Base-by-base conservation (phyloP, 257 asterid genomes). In the Asclepias syriaca region DNA sequence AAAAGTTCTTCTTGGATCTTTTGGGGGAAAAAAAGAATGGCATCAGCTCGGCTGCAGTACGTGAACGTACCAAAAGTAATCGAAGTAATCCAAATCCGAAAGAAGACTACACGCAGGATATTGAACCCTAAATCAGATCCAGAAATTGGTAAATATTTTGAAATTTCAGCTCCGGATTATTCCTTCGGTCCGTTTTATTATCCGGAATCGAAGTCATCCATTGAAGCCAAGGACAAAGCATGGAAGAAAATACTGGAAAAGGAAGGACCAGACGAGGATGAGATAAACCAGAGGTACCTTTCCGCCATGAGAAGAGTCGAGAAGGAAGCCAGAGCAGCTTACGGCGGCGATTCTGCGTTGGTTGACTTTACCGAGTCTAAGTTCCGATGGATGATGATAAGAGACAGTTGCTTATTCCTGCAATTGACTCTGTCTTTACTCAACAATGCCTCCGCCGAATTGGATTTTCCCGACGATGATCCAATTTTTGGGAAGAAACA, bases 341-440 rank as follows among this genome's bases (percentile, higher is more conserved):
- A 53, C 19, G 57, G 22, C 8, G 57, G 18, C 18, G 18, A 53
- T 53, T 24, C 6, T 15, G 8, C n/a, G 2, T 9, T 16, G n/a
- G n/a, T 15, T 15, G 6, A 5, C 9, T 53, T 53, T 7, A 16
- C 57, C 0, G 57, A 18, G 57, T 15, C 57, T 15, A 22, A 53
- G n/a, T 53, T 53, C 24, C 21, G 22, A 0, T 16, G n/a, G 57
- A 53, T 18, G 82, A 78, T 78, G 82, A 8, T 74, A 1, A 65
- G 65, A 53, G 82, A 78, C 24, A 75, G 79, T 18, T 71, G 74
- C 11, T 71, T 75, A 66, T 79, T 79, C 65, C 77, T 79, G 6
- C 83, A 74, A 8, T 18, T 79, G 34, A 69, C 74, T 14, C 16
- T 77, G 6, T 48, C 45, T n/a, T 5, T 77, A 19, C 73, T 77